Percentiles rank a stretch among this genome's conserved stretches.
These are phyloP conservation scores for Xerocomus potaroensis DNA, from an alignment of 768 basidiomycete species.

Conservation along the genomic window DNA sequence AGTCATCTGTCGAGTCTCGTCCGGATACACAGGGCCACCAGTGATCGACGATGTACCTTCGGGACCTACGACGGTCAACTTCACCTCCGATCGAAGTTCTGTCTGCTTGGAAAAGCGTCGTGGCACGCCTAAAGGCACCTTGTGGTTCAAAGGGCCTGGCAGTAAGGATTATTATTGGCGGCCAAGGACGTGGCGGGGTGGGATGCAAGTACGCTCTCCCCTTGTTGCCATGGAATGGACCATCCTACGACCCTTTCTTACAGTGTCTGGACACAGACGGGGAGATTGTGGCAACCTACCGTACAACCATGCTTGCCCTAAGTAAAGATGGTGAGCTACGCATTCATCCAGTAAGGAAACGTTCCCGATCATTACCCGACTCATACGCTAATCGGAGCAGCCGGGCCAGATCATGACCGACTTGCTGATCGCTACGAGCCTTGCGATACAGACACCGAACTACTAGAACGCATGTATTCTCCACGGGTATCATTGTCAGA, in stretches of 20 bases:
- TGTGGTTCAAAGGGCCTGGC: slow-evolving; percentile 25
- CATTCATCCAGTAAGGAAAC: slow-evolving; percentile 24
- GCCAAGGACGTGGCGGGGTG: slow-evolving; percentile 12
- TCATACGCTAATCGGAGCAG: slow-evolving; percentile 8
- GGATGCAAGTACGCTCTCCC: slow-evolving; percentile 21
- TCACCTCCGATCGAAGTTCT: slow-evolving; percentile 8
- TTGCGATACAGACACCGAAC: slow-evolving; percentile 21
- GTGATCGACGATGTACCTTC: slow-evolving; percentile 1
- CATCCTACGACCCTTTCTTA: not conserved
- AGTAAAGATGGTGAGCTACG: slow-evolving; percentile 27
- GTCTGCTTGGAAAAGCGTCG: not conserved
- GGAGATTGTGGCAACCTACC: slow-evolving; percentile 26
- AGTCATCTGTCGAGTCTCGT: slow-evolving; percentile 16
- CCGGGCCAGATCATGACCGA: slow-evolving; percentile 22
- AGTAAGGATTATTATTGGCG: slow-evolving; percentile 22
- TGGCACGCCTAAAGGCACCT: slow-evolving; percentile 4
- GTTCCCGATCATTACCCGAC: not conserved
- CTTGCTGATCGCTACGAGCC: slow-evolving; percentile 25
- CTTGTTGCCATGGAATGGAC: not conserved
- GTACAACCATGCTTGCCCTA: slow-evolving; percentile 18
- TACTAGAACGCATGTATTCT: slow-evolving; percentile 6
- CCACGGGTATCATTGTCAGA: too few relatives aligned
- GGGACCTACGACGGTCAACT: slow-evolving; percentile 11
- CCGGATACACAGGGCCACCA: slow-evolving; percentile 19
- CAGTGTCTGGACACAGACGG: slow-evolving; percentile 19